A percentile compares a stretch with the other conserved stretches of the same genome.
Evolutionary conservation across 257 asterid genomes (phyloP).

Genomic region (Nicotiana tomentosiformis): DNA sequence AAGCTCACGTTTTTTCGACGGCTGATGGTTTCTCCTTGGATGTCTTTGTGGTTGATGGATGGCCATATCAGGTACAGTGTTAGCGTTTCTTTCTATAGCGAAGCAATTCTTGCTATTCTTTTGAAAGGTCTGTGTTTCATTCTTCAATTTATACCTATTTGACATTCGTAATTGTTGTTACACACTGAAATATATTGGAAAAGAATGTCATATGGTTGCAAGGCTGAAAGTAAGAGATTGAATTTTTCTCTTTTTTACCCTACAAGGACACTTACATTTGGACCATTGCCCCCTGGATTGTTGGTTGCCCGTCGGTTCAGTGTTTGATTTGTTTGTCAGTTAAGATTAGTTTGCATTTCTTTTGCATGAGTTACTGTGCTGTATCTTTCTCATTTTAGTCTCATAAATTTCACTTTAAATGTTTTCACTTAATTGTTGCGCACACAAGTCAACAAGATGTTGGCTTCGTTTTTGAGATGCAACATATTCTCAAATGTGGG

Average conservation of each 20-base stretch:
- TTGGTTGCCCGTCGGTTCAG: background rate
- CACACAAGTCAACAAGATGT: background rate
- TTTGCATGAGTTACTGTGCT: background rate
- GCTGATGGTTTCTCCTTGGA: conserved; percentile 47
- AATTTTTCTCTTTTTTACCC: background rate
- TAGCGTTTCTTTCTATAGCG: background rate
- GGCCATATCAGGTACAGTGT: conserved; percentile 35
- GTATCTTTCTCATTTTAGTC: background rate
- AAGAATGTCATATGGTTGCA: background rate
- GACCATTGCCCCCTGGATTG: background rate
- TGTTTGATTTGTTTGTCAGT: background rate
- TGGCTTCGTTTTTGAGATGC: background rate
- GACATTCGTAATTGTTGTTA: background rate
- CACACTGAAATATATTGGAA: background rate
- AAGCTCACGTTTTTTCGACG: conserved; percentile 48
- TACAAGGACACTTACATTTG: background rate
- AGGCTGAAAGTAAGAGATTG: background rate
- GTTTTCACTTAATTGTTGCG: background rate
- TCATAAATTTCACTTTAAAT: background rate
- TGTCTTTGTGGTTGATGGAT: conserved; percentile 43
- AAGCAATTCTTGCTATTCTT: background rate
- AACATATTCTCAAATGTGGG: background rate
- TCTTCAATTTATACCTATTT: background rate
- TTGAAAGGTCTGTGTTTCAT: background rate
- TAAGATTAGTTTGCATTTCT: background rate